phyloP scores from a whole-genome alignment of 352 stramenopile genomes.

The Globisporangium paddicum region DNA sequence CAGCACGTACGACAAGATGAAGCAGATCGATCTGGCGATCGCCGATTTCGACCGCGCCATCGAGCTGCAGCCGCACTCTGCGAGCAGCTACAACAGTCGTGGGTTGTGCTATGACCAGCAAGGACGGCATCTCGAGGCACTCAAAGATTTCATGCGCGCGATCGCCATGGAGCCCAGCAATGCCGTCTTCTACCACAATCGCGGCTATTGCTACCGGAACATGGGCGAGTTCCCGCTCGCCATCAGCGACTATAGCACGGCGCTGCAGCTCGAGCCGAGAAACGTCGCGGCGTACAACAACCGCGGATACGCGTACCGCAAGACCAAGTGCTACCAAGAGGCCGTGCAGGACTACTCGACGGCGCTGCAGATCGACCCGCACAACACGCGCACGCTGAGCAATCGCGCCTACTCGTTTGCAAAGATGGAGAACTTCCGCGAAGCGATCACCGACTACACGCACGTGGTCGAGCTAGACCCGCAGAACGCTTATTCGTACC shows the following conservation, averaged over 20 bases:
- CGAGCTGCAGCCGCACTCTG: slow-evolving; percentile 41
- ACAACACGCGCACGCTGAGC: slow-evolving; percentile 75
- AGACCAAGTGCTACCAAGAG: slow-evolving; percentile 57
- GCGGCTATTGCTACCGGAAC: slow-evolving; percentile 81
- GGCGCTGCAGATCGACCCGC: slow-evolving; percentile 63
- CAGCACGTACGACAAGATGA: slow-evolving; percentile 79
- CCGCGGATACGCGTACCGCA: slow-evolving; percentile 78
- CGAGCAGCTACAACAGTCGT: slow-evolving; percentile 80
- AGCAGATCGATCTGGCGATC: slow-evolving; percentile 48
- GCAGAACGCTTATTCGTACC: slow-evolving; percentile 72
- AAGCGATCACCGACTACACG: slow-evolving; percentile 75
- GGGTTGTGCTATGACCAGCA: slow-evolving; percentile 76
- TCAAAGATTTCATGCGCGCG: slow-evolving; percentile 69
- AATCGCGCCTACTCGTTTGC: slow-evolving; percentile 84
- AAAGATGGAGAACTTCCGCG: slow-evolving; percentile 65
- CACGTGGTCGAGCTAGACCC: slow-evolving; percentile 65
- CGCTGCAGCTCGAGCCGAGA: slow-evolving; percentile 51
- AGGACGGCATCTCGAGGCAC: slow-evolving; percentile 48
- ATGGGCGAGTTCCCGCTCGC: slow-evolving; percentile 68
- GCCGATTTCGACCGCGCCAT: slow-evolving; percentile 69
- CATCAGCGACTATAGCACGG: slow-evolving; percentile 62
- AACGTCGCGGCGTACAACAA: slow-evolving; percentile 85
- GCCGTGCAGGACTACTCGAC: slow-evolving; percentile 75
- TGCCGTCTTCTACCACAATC: slow-evolving; percentile 82
- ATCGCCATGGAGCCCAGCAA: slow-evolving; percentile 66